Evolutionary conservation across 129 eudicot genomes (phyloP).

Genomic region (Saposhnikovia divaricata): DNA sequence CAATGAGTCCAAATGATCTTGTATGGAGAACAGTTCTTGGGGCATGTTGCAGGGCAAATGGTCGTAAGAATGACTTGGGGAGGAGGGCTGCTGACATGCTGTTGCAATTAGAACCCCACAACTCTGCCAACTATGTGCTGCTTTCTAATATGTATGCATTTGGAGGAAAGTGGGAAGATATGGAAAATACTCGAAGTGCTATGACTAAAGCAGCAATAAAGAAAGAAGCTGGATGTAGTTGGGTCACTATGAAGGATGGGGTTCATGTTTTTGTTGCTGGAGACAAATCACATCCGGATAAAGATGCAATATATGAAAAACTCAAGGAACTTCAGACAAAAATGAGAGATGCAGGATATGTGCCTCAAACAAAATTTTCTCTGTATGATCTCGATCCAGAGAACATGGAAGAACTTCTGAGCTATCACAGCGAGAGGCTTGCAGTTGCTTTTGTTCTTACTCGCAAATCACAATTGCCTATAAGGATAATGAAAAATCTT

Average conservation of each 20-base stretch:
- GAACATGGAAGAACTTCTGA: conserved; percentile 76
- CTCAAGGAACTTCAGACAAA: conserved; percentile 45
- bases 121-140: conserved; percentile 77
- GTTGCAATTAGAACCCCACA: conserved; percentile 62
- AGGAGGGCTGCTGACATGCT: conserved; percentile 65
- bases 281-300: conserved; percentile 67
- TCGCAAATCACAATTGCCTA: conserved; percentile 54
- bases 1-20: conserved; percentile 58
- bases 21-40: conserved; percentile 90
- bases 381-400: conserved; percentile 81
- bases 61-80: conserved; percentile 40
- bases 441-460: conserved; percentile 92
- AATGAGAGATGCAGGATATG: conserved; percentile 76
- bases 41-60: conserved; percentile 57
- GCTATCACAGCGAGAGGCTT: conserved; percentile 86
- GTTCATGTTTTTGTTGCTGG: conserved; percentile 86
- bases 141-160: conserved; percentile 85
- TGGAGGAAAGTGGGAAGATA: conserved; percentile 73
- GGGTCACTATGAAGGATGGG: conserved; percentile 93
- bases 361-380: conserved; percentile 52
- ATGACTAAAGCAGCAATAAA: conserved; percentile 58
- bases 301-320: conserved; percentile 49
- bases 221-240: conserved; percentile 87
- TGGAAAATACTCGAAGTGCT: conserved; percentile 50
- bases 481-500: conserved; percentile 90